Conservation (phyloP, 306 rosid species). For the Trifolium subterraneum region DNA sequence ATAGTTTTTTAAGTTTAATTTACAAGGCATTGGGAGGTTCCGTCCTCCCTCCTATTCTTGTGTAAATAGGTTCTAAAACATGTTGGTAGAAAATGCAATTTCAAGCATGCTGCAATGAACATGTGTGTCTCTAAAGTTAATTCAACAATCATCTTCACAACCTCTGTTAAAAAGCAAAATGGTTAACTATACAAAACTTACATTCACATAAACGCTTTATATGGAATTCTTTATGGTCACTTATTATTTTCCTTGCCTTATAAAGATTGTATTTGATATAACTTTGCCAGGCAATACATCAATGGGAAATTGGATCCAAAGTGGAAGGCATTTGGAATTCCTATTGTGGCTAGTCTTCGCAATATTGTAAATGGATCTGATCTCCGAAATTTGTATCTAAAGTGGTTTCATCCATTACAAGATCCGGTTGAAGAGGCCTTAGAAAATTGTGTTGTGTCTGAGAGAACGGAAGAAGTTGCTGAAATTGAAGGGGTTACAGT, state of each 20-base stretch:
- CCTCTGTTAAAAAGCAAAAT: conserved; percentile 11
- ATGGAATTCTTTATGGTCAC: conserved; percentile 17
- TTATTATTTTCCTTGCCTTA: conserved; percentile 40
- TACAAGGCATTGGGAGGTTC: conserved; percentile 30
- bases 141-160: conserved; percentile 13
- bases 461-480: conserved; percentile 54
- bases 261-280: conserved; percentile 42
- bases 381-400: conserved; percentile 65
- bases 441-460: conserved; percentile 49
- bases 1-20: conserved; percentile 16
- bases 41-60: conserved; percentile 11
- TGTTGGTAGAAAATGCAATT: conserved; percentile 8
- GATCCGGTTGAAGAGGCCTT: conserved; percentile 49
- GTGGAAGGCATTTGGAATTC: conserved; percentile 93
- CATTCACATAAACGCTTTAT: conserved; percentile 14
- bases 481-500: conserved; percentile 45
- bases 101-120: conserved; percentile 30
- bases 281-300: conserved; percentile 68
- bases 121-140: conserved; percentile 7
- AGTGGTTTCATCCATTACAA: conserved; percentile 69
- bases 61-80: conserved; percentile 23
- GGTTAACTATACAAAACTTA: conserved; percentile 25
- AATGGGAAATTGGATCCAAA: conserved; percentile 66
- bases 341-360: conserved; percentile 66
- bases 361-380: conserved; percentile 67